Percentiles rank a stretch among this genome's conserved stretches.
Evolutionary conservation across 306 rosid species (phyloP).

Genomic region (Ammopiptanthus mongolicus): DNA sequence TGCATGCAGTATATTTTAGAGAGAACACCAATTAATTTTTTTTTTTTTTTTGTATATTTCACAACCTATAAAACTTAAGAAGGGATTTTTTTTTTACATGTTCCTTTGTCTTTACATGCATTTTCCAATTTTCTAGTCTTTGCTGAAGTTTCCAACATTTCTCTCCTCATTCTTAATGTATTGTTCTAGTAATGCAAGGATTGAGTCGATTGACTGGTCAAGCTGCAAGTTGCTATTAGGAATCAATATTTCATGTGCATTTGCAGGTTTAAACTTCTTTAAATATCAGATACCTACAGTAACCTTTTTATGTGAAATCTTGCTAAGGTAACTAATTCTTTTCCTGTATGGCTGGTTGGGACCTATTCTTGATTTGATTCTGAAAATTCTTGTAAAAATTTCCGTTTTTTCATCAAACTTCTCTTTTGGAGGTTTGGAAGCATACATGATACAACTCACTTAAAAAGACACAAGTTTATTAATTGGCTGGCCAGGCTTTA

Average conservation of each 20-base stretch:
- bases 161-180: conserved; percentile 10
- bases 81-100: background rate
- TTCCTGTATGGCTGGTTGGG: background rate
- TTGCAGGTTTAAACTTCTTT: conserved; percentile 8
- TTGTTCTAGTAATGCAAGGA: background rate
- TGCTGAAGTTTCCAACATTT: conserved; percentile 3
- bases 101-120: background rate
- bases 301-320: conserved; percentile 2
- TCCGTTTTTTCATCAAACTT: conserved; percentile 8
- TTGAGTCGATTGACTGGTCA: conserved; percentile 2
- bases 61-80: background rate
- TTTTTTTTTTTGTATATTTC: background rate
- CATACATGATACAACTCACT: conserved; percentile 9
- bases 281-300: conserved; percentile 2
- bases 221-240: conserved; percentile 6
- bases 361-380: background rate
- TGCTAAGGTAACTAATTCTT: background rate
- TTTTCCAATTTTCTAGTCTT: conserved; percentile 6
- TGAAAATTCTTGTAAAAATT: background rate
- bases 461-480: background rate
- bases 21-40: background rate
- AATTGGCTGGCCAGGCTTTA: conserved; percentile 5
- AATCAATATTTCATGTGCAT: conserved; percentile 13
- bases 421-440: background rate
- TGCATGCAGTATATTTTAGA: conserved; percentile 1